Percentiles rank a stretch among this genome's conserved stretches.
Conservation (phyloP, 2,329 filamentous ascomycete genomes). For the Pseudocercospora eumusae region DNA sequence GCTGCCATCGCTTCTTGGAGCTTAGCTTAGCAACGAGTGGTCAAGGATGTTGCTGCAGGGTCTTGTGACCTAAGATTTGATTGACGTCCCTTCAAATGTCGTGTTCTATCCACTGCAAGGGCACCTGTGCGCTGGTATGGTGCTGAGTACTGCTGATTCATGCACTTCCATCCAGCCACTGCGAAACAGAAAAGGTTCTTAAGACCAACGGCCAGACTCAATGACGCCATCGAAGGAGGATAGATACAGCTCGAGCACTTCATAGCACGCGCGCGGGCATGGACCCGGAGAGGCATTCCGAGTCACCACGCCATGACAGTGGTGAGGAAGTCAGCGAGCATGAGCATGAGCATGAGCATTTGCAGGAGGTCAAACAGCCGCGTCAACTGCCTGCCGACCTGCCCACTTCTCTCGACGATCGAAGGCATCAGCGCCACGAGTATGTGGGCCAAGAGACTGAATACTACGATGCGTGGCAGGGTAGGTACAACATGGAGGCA, state of each 20-base stretch:
- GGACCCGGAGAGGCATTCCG: constrained; percentile 19
- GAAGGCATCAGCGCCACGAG: constrained; percentile 62
- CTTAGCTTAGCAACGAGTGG: too few species aligned
- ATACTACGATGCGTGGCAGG: constrained; percentile 99
- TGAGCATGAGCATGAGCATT: constrained; percentile 26
- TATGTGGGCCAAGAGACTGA: constrained; percentile 78
- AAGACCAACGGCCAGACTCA: neutral
- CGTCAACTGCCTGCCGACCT: constrained; percentile 75
- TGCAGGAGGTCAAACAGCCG: constrained; percentile 38
- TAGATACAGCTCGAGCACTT: constrained; percentile 14
- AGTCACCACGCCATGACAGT: constrained; percentile 15
- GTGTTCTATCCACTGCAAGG: too few species aligned
- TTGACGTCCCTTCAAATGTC: neutral
- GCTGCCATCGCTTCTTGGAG: neutral
- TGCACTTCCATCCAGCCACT: neutral
- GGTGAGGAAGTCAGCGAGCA: constrained; percentile 23
- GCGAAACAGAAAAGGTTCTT: neutral
- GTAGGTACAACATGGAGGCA: constrained; percentile 52
- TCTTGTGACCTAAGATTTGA: neutral
- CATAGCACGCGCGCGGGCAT: constrained; percentile 16
- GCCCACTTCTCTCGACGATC: constrained; percentile 87
- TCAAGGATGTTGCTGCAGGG: neutral
- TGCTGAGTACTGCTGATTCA: neutral
- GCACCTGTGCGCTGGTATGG: neutral
- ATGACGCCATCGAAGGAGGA: constrained; percentile 15